phyloP scores from a whole-genome alignment of 2,329 filamentous ascomycete species.

The Fusarium tricinctum region DNA sequence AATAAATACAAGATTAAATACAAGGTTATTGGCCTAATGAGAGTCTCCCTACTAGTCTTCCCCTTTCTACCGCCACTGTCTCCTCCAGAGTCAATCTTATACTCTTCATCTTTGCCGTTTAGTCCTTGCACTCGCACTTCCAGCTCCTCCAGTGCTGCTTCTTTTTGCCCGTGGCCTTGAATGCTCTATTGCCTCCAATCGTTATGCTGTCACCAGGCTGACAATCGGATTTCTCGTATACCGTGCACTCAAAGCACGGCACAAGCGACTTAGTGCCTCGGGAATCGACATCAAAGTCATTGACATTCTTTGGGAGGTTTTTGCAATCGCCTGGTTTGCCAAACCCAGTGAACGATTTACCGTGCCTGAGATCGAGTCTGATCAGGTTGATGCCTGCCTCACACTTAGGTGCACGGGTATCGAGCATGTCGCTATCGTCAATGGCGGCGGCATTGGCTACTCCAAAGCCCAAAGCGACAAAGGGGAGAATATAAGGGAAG shows the following conservation, averaged over 20 bases:
- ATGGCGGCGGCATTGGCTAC: neutral
- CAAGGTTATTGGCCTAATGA: too few relatives aligned
- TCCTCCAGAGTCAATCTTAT: too few relatives aligned
- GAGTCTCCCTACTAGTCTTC: too few relatives aligned
- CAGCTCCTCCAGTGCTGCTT: conserved; percentile 15
- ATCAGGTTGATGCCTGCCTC: conserved; percentile 2
- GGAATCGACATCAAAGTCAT: neutral
- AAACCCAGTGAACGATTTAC: conserved; percentile 6
- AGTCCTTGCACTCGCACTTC: conserved; percentile 2
- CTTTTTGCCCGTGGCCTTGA: neutral
- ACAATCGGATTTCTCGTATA: neutral
- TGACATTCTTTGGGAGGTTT: conserved; percentile 8
- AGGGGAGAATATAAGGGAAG: neutral
- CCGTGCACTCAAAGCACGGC: conserved; percentile 17
- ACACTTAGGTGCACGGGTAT: neutral
- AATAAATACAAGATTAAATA: too few relatives aligned
- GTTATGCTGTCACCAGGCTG: neutral
- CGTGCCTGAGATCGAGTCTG: conserved; percentile 2
- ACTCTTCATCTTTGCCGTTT: too few relatives aligned
- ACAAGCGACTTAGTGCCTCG: conserved; percentile 6
- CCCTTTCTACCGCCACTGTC: too few relatives aligned
- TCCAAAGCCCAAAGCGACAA: neutral
- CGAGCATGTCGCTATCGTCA: neutral
- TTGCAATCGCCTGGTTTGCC: neutral
- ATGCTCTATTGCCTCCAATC: neutral